Evolutionary conservation across 148 eudicot species (phyloP), one percentile per base, ranked within the genome.

Genomic region (Nyssa sinensis): DNA sequence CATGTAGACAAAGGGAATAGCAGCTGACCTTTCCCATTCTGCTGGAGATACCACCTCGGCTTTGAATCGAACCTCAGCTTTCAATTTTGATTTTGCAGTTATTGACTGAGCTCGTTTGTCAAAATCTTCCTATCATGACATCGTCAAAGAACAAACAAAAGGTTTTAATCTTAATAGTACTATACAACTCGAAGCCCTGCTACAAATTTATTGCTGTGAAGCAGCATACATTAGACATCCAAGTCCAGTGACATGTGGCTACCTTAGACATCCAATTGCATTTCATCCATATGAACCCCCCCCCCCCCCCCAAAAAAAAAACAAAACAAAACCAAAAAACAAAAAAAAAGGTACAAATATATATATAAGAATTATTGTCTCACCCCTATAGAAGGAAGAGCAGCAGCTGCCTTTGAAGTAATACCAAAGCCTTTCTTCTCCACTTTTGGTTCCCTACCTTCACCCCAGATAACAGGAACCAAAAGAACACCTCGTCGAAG

Each of bases 341-440:
- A 14, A 28, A 53, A 41, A 53, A 67, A 58, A 19, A 4, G 24
- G 58, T 60, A 55, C 37, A 66, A 39, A 24, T 55, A 21, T 8
- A 33, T 31, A 34, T 25, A 65, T 28, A 44, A 30, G 21, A 74
- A 27, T 41, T 64, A 69, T 33, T 34, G 62, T 68, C 82, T 83
- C 88, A 96, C 99, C 90, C 98, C 99, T 51, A 93, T 85, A 61
- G 99, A 96, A 78, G 98, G 91, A 75, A 96, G 98, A 74, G 91
- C 68, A 71, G 93, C 78, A 77, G 91, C 84, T 12, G 87, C 93
- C 74, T 87, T 93, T 70, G 66, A 62, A 62, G 93, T 33, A 81
- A 32, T 68, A 58, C 98, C 98, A 59, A 96, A 96, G 64, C 99
- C 99, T 87, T 88, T 96, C 87, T 89, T 96, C 80, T 80, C 88